Evolutionary conservation across 2,329 filamentous ascomycete genomes (phyloP).

Genomic region (Calonectria hawksworthii): DNA sequence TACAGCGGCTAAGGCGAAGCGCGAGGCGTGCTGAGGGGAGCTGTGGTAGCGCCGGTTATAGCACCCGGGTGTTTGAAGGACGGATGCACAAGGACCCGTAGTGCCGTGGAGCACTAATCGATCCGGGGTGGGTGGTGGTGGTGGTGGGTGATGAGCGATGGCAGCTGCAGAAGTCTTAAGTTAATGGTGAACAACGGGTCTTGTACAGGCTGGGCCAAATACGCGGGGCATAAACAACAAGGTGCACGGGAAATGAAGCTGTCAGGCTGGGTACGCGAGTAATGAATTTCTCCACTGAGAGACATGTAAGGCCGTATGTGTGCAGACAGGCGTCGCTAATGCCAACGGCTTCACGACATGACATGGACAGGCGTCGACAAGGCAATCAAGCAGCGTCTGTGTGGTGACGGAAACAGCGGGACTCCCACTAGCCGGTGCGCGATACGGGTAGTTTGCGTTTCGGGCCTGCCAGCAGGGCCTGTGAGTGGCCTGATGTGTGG

Average conservation of each 20-base stretch:
- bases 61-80: background rate
- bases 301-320: slow-evolving; percentile 4
- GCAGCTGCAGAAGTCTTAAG: slow-evolving; percentile 10
- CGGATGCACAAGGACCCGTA: slow-evolving; percentile 1
- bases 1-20: slow-evolving; percentile 5
- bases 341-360: slow-evolving; percentile 2
- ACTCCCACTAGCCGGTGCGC: background rate
- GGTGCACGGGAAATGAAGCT: background rate
- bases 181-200: slow-evolving; percentile 2
- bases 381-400: slow-evolving; percentile 4
- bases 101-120: slow-evolving; percentile 3
- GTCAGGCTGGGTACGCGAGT: background rate
- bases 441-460: slow-evolving; percentile 20
- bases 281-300: slow-evolving; percentile 9
- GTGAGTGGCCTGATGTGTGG: slow-evolving; percentile 21
- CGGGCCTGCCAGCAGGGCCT: background rate
- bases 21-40: background rate
- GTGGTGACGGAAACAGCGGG: slow-evolving; percentile 11
- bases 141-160: background rate
- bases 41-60: slow-evolving; percentile 5
- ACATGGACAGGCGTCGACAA: slow-evolving; percentile 1
- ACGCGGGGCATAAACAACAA: background rate
- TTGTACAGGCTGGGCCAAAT: background rate
- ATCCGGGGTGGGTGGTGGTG: background rate
- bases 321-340: slow-evolving; percentile 6